Evolutionary conservation across 208 protist species (phyloP), one percentile per base, ranked within the genome.

Genomic region (Herpetomonas samuelpessoai): DNA sequence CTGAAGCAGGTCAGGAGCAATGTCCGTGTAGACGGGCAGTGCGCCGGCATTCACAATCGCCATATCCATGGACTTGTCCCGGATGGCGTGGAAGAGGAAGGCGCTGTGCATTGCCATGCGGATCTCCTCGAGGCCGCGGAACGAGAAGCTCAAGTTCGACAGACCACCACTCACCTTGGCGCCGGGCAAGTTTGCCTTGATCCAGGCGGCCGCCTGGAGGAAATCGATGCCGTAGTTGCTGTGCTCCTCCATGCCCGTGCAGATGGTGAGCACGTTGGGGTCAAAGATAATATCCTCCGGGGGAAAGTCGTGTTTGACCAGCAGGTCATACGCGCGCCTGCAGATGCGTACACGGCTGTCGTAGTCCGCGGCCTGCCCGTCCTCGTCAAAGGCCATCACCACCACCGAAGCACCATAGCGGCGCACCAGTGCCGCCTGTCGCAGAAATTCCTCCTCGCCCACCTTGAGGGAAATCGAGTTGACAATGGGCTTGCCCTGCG

Each of bases 211-310:
- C 4, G 94, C 88, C 28, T 98, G 68, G 62, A 99, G 93, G 63
- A 99, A 98, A 57, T 98, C 91, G 9, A 98, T 64, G 25, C 56
- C 97, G 75, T 99, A 98, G 74, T 94, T 94, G 79, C 98, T 98
- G 82, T 98, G 97, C 81, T 98, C 96, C 59, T 96, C 95, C 48
- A 98, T 92, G 49, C 97, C 97, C 1, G 97, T 99, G 54, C 80
- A 92, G 68, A 99, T 98, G 16, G 97, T 98, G 3, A 99, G 78
- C 59, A 99, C 96, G 76, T 98, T 98, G n/a, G 96, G 95, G 72
- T 99, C 97, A 62, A 99, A 99, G 50, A 99, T 96, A 50, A 99
- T 98, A 76, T 98, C 97, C 60, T 97, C 71, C 39, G 92, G 76
- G 2, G 79, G 76, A 65, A 98, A 97, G 49, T 82, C 74, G 61